Base-by-base conservation (phyloP, 495 filamentous ascomycete genomes). In the Lophiostoma macrostomum region DNA sequence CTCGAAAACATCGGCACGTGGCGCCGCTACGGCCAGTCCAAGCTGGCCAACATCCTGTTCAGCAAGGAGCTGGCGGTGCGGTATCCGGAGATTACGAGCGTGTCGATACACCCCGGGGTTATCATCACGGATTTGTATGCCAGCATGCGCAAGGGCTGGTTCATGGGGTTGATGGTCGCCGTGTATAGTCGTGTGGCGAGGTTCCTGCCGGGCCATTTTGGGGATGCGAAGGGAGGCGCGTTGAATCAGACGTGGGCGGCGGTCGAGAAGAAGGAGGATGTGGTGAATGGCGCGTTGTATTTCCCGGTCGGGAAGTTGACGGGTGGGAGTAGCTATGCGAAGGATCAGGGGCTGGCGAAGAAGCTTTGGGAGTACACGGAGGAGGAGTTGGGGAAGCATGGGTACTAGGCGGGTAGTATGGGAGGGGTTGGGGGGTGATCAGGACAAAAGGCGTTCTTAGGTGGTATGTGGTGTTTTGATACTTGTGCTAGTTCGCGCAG, bases 321-420 rank as follows among this genome's bases (percentile, higher is more conserved):
- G 58, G 29, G 50, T 3, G 81, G 80, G 19, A 83, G 69, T 35
- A 64, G 67, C 20, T 23, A 79, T 56, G 65, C 76, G 35, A 73
- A 77, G 59, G 70, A 80, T 53, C 69, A 74, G 36, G 70, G 71
- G 45, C 56, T 86, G 41, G 77, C 64, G 2, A 81, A 83, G 64
- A 69, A 69, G 16, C 30, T 86, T 67, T 84, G 83, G 80, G 72
- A 75, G 63, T 65, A 83, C 64, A 84, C 80, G 6, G 72, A 76
- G 51, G 46, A 55, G 40, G 67, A 73, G 56, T 32, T 75, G 22
- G 57, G 55, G 30, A 62, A 66, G 54, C 50, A 65, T 58, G 65
- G 65, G 30, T 56, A 42, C 32, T 55, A 22, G 22, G 22, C n/a
- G n/a, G n/a, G n/a, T n/a, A n/a, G n/a, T n/a, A n/a, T n/a, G n/a